A percentile compares a stretch with the other conserved stretches of the same genome.
Evolutionary conservation across 495 filamentous ascomycete genomes (phyloP).

Genomic region (Trichoderma parareesei): DNA sequence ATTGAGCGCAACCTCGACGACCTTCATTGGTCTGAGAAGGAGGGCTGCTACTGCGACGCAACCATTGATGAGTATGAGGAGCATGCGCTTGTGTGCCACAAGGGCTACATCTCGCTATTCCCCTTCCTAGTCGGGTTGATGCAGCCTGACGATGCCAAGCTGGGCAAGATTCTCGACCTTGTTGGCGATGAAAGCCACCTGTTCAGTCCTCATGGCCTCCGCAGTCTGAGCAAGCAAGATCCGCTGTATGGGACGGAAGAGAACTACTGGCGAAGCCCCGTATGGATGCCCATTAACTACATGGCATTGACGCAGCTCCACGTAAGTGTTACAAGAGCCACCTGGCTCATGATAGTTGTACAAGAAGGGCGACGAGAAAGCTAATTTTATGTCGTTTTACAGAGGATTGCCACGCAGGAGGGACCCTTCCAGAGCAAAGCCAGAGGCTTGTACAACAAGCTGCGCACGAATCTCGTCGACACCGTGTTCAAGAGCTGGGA

Average conservation of each 20-base stretch:
- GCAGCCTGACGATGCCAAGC: constrained; percentile 57
- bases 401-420: constrained; percentile 47
- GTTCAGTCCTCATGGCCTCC: constrained; percentile 77
- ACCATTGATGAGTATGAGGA: constrained; percentile 96
- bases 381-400: constrained; percentile 9
- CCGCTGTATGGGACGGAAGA: constrained; percentile 80
- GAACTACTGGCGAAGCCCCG: constrained; percentile 94
- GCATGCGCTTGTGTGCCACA: constrained; percentile 82
- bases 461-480: constrained; percentile 78
- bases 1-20: constrained; percentile 87
- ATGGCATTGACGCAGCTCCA: constrained; percentile 73
- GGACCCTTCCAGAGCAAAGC: constrained; percentile 67
- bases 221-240: constrained; percentile 79
- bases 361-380: not conserved
- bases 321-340: constrained; percentile 43
- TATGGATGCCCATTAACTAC: constrained; percentile 99
- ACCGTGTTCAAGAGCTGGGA: constrained; percentile 85
- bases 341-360: too few relatives aligned
- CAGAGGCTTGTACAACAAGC: constrained; percentile 60
- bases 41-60: constrained; percentile 83
- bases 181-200: constrained; percentile 76
- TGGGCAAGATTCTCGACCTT: constrained; percentile 67
- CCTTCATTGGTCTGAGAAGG: constrained; percentile 78
- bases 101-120: constrained; percentile 91
- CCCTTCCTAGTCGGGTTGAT: constrained; percentile 80